phyloP scores from a whole-genome alignment of 768 basidiomycete genomes.

The Chalciporus sphaerocephalus region DNA sequence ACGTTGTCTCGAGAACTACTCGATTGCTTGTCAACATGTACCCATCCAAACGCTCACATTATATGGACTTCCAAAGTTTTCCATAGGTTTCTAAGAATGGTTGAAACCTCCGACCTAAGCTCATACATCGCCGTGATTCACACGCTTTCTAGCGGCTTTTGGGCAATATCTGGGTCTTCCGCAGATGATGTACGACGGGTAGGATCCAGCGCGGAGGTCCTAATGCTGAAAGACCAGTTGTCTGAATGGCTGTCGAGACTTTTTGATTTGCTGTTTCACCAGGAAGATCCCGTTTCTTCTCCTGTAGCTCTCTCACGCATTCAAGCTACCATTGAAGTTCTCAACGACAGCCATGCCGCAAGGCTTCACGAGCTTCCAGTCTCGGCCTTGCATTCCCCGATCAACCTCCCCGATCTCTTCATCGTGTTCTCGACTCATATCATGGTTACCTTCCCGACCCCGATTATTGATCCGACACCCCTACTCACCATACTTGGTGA shows the following conservation, averaged over 20 bases:
- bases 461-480: constrained; percentile 1
- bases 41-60: constrained; percentile 30
- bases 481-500: constrained; percentile 26
- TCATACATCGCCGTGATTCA: constrained; percentile 32
- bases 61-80: constrained; percentile 45
- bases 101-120: constrained; percentile 30
- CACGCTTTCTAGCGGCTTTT: constrained; percentile 26
- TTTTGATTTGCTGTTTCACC: constrained; percentile 21
- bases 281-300: background rate
- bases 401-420: constrained; percentile 26
- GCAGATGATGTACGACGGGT: background rate
- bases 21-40: constrained; percentile 15
- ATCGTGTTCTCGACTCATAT: constrained; percentile 20
- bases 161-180: constrained; percentile 1
- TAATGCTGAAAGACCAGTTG: constrained; percentile 17
- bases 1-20: constrained; percentile 23
- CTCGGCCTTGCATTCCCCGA: constrained; percentile 2
- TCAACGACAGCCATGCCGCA: constrained; percentile 20
- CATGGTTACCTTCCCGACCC: constrained; percentile 10
- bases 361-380: constrained; percentile 17
- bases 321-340: constrained; percentile 21
- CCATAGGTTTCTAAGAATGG: constrained; percentile 31
- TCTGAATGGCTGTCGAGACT: constrained; percentile 20
- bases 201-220: background rate
- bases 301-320: constrained; percentile 5